phyloP scores from a whole-genome alignment of 192 early-diverging fungal species.

The Mortierella claussenii region DNA sequence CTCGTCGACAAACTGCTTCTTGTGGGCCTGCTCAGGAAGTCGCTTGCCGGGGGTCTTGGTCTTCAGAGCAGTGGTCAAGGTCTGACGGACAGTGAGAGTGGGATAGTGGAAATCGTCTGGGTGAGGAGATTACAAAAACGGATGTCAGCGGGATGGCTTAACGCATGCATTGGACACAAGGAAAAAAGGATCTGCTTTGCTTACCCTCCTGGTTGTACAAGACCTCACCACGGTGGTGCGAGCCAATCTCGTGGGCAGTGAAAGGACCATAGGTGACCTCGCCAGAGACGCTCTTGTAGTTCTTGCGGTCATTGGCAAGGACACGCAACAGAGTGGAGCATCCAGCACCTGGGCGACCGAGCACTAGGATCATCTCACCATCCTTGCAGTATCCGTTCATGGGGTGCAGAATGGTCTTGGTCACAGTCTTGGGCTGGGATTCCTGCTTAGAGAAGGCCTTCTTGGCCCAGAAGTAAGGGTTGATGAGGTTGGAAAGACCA shows the following conservation, averaged over 20 bases:
- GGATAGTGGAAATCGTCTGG: conserved; percentile 81
- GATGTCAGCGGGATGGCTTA: too few species aligned
- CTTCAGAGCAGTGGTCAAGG: conserved; percentile 79
- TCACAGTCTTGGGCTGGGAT: conserved; percentile 20
- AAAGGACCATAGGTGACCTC: conserved; percentile 76
- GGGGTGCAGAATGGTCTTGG: conserved; percentile 64
- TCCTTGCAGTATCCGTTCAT: conserved; percentile 75
- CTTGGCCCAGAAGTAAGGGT: conserved; percentile 54
- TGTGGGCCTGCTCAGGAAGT: conserved; percentile 55
- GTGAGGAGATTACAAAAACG: not conserved
- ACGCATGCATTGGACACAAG: too few species aligned
- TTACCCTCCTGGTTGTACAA: conserved; percentile 80
- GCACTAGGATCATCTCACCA: conserved; percentile 80
- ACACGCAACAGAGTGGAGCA: conserved; percentile 72
- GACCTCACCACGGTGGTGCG: conserved; percentile 78
- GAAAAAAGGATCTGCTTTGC: too few species aligned
- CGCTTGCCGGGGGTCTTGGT: conserved; percentile 76
- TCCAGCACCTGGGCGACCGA: conserved; percentile 78
- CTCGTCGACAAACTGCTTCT: conserved; percentile 62
- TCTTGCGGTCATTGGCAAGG: conserved; percentile 66
- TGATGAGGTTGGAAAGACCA: conserved; percentile 45
- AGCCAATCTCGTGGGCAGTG: conserved; percentile 63
- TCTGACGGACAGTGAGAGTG: conserved; percentile 81
- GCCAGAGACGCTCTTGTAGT: conserved; percentile 63
- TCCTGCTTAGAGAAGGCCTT: conserved; percentile 28